Conservation (phyloP, 345 rosid genomes). For the Psidium friedrichsthalianum region DNA sequence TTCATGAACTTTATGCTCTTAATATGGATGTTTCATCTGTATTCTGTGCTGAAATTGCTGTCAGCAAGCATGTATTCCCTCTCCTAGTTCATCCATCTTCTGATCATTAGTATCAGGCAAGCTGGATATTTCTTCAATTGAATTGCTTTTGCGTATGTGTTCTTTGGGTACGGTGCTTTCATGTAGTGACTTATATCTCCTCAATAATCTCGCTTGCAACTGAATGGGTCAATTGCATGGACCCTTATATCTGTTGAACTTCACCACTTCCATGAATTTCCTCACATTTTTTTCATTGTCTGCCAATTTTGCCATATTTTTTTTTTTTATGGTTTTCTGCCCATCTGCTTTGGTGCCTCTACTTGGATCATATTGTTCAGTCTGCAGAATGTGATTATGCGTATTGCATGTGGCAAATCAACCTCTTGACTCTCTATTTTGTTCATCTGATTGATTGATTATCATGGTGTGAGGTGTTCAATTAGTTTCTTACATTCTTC, state of each 20-base stretch:
- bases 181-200: background rate
- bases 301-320: background rate
- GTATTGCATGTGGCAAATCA: background rate
- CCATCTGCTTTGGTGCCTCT: background rate
- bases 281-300: background rate
- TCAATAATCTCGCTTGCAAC: background rate
- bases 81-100: background rate
- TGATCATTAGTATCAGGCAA: background rate
- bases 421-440: background rate
- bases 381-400: background rate
- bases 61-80: background rate
- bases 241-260: background rate
- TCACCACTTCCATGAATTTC: background rate
- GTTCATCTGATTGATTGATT: background rate
- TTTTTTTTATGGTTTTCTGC: background rate
- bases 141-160: background rate
- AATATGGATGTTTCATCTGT: background rate
- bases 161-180: background rate
- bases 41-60: background rate
- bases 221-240: background rate
- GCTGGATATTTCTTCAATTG: background rate
- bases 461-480: background rate
- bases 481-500: background rate
- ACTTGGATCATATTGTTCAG: background rate
- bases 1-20: background rate